A percentile compares a stretch with the other conserved stretches of the same genome.
phyloP scores from a whole-genome alignment of 2,329 filamentous ascomycete genomes.

The Cadophora sp. region DNA sequence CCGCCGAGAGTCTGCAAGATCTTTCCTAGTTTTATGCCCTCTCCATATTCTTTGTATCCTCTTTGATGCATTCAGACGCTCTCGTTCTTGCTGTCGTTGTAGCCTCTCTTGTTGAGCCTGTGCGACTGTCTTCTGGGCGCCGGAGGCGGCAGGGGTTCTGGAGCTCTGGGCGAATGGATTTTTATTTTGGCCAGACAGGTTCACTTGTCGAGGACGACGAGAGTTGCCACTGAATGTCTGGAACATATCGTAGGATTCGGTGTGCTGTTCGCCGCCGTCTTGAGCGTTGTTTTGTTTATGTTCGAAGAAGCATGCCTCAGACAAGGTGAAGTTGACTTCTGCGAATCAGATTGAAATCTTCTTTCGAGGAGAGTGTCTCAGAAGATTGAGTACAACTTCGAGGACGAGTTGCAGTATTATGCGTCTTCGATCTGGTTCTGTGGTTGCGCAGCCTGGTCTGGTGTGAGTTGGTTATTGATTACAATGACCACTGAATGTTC shows the following conservation, averaged over 20 bases:
- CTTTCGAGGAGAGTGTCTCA: not conserved
- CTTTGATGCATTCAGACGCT: conserved; percentile 74
- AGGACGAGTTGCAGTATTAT: not conserved
- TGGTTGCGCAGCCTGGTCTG: conserved; percentile 12
- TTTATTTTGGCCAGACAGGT: conserved; percentile 82
- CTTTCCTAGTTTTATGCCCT: conserved; percentile 69
- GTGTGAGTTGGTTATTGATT: not conserved
- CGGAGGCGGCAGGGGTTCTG: conserved; percentile 63
- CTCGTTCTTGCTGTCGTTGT: conserved; percentile 80
- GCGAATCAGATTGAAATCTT: not conserved
- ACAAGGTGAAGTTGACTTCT: conserved; percentile 2
- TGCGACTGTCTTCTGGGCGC: conserved; percentile 78
- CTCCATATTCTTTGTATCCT: conserved; percentile 84
- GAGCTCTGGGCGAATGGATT: conserved; percentile 79
- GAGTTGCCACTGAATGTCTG: conserved; percentile 89
- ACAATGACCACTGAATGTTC: conserved; percentile 15
- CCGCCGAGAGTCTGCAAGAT: conserved; percentile 63
- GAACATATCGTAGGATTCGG: conserved; percentile 68
- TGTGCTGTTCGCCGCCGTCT: conserved; percentile 27
- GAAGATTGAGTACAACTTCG: not conserved
- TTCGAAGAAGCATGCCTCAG: conserved; percentile 36
- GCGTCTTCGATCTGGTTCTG: conserved; percentile 12
- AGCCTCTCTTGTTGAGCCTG: conserved; percentile 87
- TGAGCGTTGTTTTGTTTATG: conserved; percentile 32
- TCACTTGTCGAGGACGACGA: conserved; percentile 87